Evolutionary conservation across 225 moss, liverwort and hornwort genomes (phyloP), one percentile per base, ranked within the genome.

Genomic region (Physcomitrium patens): DNA sequence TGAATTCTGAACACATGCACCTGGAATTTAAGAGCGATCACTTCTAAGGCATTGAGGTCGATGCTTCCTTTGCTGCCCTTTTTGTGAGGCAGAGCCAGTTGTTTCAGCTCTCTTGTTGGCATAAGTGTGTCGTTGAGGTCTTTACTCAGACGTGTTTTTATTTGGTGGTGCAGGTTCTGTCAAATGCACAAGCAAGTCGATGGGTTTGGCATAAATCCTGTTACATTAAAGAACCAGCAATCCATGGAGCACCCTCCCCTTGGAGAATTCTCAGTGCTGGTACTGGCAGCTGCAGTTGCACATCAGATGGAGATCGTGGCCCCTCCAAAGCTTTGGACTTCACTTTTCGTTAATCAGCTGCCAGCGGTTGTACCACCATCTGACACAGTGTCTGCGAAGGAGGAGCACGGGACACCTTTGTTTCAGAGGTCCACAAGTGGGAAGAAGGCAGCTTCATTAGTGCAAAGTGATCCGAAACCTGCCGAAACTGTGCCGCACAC

Each of bases 201-300:
- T 56, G 92, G 94, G 6, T 91, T 92, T 60, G 63, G 72, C 22
- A 75, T 92, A 63, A 84, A 81, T 73, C 92, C 94, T 44, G 77
- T 81, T 53, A 81, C 78, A 28, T 56, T 92, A 44, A 92, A 82
- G 71, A 85, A 73, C 23, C 89, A 92, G 49, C 85, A 88, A 71
- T 47, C 12, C 22, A 71, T 86, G 78, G 85, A 85, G 57, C 84
- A 86, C 55, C 86, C 90, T 8, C 56, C 84, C 22, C 81, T 92
- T 12, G 96, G 94, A 47, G 96, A 94, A 61, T 96, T 90, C 42
- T 92, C 94, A 10, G 72, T 92, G 65, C 89, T 92, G 50, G 91
- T 96, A 12, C 82, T 96, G 79, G 96, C 94, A 67, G 94, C 96
- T 37, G 85, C 96, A 65, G 92, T 86, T 58, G 96, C 96, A 49